A percentile compares a stretch with the other conserved stretches of the same genome.
These are phyloP conservation scores for Pterocarpus macrocarpus DNA, from an alignment of 306 rosid genomes.

Conservation along the genomic window DNA sequence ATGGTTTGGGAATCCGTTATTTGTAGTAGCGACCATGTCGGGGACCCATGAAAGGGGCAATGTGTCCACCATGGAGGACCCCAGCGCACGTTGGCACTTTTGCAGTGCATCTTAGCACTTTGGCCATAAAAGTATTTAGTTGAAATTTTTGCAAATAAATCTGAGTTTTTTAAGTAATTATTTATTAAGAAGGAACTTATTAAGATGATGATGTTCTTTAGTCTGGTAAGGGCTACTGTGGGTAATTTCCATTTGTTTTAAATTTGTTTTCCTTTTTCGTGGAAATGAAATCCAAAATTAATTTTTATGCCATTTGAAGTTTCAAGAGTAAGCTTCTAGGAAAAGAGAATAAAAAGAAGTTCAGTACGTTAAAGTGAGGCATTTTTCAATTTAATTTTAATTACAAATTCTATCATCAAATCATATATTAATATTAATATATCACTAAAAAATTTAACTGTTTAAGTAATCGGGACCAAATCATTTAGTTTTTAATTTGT, in stretches of 20 bases:
- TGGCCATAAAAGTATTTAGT: too few relatives aligned
- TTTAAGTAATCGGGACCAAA: too few relatives aligned
- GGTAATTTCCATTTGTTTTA: too few relatives aligned
- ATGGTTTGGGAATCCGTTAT: conserved; percentile 31
- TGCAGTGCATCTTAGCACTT: too few relatives aligned
- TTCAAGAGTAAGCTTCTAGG: background rate
- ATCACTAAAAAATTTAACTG: too few relatives aligned
- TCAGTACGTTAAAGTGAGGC: background rate
- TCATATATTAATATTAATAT: too few relatives aligned
- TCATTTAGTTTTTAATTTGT: too few relatives aligned
- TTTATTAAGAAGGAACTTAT: too few relatives aligned
- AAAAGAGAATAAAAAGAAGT: background rate
- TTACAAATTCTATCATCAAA: too few relatives aligned
- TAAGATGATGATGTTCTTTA: too few relatives aligned
- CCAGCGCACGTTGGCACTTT: conserved; percentile 44
- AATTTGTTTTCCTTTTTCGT: background rate
- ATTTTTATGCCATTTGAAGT: background rate
- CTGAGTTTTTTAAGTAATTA: background rate
- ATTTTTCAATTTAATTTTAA: background rate
- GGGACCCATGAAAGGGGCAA: conserved; percentile 23
- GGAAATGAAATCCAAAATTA: conserved; percentile 1
- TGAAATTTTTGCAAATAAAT: background rate
- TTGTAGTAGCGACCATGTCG: conserved; percentile 14
- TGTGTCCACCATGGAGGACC: conserved; percentile 27
- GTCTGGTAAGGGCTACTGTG: too few relatives aligned